Evolutionary conservation across 75 land plant species (phyloP), one percentile per base, ranked within the genome.

Genomic region (Sequoia sempervirens): DNA sequence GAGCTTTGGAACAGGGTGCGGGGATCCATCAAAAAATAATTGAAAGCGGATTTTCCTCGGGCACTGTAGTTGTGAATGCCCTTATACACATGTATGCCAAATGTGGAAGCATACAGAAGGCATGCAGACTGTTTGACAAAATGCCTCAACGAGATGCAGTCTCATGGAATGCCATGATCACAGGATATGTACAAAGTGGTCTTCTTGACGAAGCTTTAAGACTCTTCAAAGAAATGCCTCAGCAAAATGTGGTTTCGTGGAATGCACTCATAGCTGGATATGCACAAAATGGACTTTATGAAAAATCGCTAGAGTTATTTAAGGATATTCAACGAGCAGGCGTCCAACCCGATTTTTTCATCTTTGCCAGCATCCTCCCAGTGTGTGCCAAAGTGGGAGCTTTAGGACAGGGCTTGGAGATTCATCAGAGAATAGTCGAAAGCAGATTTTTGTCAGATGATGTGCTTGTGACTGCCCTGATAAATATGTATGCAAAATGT

Each of bases 401-500:
- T 20, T 40, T 38, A 6, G 78, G 20, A 23, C 45, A 38, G 2
- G 78, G 78, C 18, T 37, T 37, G 78, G 41, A 38, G 78, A 23
- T 75, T 20, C 78, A 75, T 75, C 34, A 80, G 7, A 40, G 10
- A 75, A 75, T 75, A 37, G 38, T 75, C 10, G 43, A 40, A 14
- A 40, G 78, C 26, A 41, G 78, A 9, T 75, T 75, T 40, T 38
- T 37, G 23, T 40, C 78, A 7, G 78, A 75, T 75, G 41, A 37
- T 40, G 40, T 75, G 8, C 43, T 75, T 2, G 78, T 38, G 36
- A 81, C 66, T 81, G 70, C 70, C 32, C 70, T 81, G 23, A 26
- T 61, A 81, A 78, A 81, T 32, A 81, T 81, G 82, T 81, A 81
- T 64, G 75, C 82, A 17, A 64, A 81, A 81, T 81, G 82, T 81